These are phyloP conservation scores for Candida oleophila DNA, from an alignment of 805 yeast genomes.

Conservation along the genomic window DNA sequence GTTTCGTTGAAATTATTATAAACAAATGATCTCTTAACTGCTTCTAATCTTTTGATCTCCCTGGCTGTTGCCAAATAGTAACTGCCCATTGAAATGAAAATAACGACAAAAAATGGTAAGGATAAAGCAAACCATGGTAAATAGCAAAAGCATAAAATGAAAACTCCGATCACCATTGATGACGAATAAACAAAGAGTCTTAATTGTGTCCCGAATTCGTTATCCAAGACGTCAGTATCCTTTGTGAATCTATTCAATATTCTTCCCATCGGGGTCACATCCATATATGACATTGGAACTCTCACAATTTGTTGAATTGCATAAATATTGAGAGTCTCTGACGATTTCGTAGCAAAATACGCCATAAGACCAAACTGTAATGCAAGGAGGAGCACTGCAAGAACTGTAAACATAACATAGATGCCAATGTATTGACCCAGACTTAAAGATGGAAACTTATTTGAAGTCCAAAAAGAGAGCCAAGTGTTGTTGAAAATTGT, in stretches of 20 bases:
- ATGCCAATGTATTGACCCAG: slow-evolving; percentile 15
- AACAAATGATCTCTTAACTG: slow-evolving; percentile 64
- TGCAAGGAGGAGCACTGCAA: slow-evolving; percentile 13
- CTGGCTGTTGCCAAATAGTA: slow-evolving; percentile 70
- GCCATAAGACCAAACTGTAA: slow-evolving; percentile 10
- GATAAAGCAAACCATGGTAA: slow-evolving; percentile 74
- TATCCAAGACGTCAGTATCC: slow-evolving; percentile 24
- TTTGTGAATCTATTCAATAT: slow-evolving; percentile 24
- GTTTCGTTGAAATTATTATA: slow-evolving; percentile 71
- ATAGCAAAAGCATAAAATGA: slow-evolving; percentile 63
- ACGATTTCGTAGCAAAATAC: slow-evolving; percentile 14
- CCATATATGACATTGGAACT: slow-evolving; percentile 24
- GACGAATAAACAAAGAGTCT: slow-evolving; percentile 28
- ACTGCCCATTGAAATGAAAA: slow-evolving; percentile 44
- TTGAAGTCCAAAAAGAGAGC: slow-evolving; percentile 22
- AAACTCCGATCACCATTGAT: slow-evolving; percentile 53
- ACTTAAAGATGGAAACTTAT: slow-evolving; percentile 10
- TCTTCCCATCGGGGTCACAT: slow-evolving; percentile 26
- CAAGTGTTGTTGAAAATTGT: slow-evolving; percentile 20
- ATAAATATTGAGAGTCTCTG: slow-evolving; percentile 13
- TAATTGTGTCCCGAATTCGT: slow-evolving; percentile 20
- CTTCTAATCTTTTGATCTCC: slow-evolving; percentile 73
- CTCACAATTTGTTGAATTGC: slow-evolving; percentile 15
- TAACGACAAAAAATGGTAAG: slow-evolving; percentile 48
- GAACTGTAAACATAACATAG: slow-evolving; percentile 16